phyloP scores from a whole-genome alignment of 768 basidiomycete genomes.

The Trametes sanguinea region DNA sequence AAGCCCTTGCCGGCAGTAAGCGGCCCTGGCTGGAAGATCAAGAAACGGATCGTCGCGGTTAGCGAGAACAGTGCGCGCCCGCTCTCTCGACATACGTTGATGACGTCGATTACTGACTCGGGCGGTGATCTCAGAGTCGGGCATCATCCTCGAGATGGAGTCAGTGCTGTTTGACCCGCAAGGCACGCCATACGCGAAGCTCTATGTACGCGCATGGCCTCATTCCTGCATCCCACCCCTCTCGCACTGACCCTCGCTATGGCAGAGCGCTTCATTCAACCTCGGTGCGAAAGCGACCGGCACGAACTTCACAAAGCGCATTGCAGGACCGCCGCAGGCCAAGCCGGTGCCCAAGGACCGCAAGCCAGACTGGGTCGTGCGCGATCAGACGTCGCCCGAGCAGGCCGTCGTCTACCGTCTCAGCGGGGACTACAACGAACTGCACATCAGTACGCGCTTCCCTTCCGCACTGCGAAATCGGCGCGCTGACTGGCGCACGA shows the following conservation, averaged over 20 bases:
- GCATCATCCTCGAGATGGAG: constrained; percentile 71
- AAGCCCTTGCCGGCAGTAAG: constrained; percentile 76
- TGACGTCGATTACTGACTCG: not conserved
- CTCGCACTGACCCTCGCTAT: not conserved
- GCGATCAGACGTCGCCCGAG: constrained; percentile 42
- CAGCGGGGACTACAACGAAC: constrained; percentile 53
- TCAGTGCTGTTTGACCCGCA: constrained; percentile 60
- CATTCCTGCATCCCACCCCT: not conserved
- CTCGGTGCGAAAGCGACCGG: constrained; percentile 44
- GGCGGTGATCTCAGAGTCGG: constrained; percentile 54
- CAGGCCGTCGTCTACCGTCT: constrained; percentile 52
- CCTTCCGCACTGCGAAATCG: too few relatives aligned
- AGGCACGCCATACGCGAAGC: constrained; percentile 47
- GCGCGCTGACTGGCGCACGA: too few relatives aligned
- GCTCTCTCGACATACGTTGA: constrained; percentile 2
- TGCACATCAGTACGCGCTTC: too few relatives aligned
- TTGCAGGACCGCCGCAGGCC: constrained; percentile 39
- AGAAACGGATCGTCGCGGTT: constrained; percentile 63
- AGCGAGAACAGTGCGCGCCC: constrained; percentile 74
- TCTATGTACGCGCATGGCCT: constrained; percentile 37
- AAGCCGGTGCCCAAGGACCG: constrained; percentile 41
- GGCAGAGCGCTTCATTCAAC: constrained; percentile 44
- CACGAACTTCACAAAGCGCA: constrained; percentile 42
- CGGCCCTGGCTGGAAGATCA: constrained; percentile 79
- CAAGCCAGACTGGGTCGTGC: constrained; percentile 43